These are phyloP conservation scores for Oryza officinalis DNA, from an alignment of 176 grass and related monocot species.

Conservation along the genomic window DNA sequence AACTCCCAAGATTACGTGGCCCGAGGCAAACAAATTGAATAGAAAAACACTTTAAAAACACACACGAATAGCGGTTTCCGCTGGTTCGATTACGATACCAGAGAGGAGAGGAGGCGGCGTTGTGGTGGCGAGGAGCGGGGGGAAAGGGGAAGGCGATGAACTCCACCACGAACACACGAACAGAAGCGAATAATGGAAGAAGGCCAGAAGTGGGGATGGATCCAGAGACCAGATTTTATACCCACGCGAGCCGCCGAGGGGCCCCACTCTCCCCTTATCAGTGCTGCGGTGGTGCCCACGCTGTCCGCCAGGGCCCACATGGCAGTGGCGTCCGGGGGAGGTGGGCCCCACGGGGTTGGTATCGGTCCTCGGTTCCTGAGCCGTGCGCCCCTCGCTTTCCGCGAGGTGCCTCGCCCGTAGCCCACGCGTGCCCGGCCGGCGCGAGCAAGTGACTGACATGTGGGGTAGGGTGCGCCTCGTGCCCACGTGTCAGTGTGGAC, in stretches of 20 bases:
- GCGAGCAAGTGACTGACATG: not conserved
- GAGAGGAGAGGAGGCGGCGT: not conserved
- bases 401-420: constrained; percentile 37
- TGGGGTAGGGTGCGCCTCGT: fast-evolving
- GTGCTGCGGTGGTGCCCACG: not conserved
- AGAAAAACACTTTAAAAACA: not conserved
- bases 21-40: not conserved
- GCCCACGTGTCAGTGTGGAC: not conserved
- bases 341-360: not conserved
- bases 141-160: not conserved
- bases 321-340: not conserved
- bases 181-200: constrained; percentile 26
- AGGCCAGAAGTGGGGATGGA: not conserved
- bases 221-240: constrained; percentile 29
- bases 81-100: constrained; percentile 2
- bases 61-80: not conserved
- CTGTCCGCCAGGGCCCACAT: not conserved
- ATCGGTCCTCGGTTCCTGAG: constrained; percentile 1
- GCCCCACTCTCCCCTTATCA: not conserved
- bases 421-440: not conserved
- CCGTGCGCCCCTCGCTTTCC: constrained; percentile 21
- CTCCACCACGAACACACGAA: constrained; percentile 25
- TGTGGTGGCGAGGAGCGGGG: not conserved
- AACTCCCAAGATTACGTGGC: not conserved
- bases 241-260: not conserved